Base-by-base conservation (phyloP, 345 rosid genomes). In the Laguncularia racemosa region DNA sequence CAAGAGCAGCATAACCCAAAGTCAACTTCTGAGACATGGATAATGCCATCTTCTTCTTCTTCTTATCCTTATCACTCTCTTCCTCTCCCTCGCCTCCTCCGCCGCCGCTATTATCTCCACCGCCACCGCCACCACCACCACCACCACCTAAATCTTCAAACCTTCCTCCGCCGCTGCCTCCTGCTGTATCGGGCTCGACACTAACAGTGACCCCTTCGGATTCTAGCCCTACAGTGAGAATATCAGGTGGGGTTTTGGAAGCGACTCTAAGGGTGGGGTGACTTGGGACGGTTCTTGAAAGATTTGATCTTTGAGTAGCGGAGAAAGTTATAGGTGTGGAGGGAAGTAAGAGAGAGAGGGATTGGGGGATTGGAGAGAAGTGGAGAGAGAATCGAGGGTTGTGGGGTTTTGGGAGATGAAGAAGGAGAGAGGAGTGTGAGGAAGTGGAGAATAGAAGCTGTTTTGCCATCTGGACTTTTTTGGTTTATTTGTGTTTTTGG, bases 21-120 rank as follows among this genome's bases (percentile, higher is more conserved):
- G 82, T 82, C 57, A 83, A 43, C 54, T 80, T 83, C 77, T 83
- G 89, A 14, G 89, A 83, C 86, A 80, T 70, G 13, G 84, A 76
- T 77, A 83, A 23, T 6, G 55, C 85, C 72, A 68, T 77, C 67
- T 66, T 78, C 76, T 59, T 70, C 76, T 59, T 70, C 62, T 59
- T 61, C 52, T 53, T 61, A 45, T 56, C 62, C 21, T 70, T 79
- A 16, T 75, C 84, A 19, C 57, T 58, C 10, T 66, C 61, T 49
- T 55, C 76, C n/a, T 52, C 82, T 12, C 62, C 81, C 18, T 65
- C 73, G 3, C 54, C 73, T 20, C 60, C 64, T 16, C 20, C 55
- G 3, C 50, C 80, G 3, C 78, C 70, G 0, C 56, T 74, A 0
- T 62, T 64, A 0, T 67, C 79, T 0, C 75, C 69, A 0, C 67